Conservation (phyloP, 331 rosid species). For the Quercus phellos region DNA sequence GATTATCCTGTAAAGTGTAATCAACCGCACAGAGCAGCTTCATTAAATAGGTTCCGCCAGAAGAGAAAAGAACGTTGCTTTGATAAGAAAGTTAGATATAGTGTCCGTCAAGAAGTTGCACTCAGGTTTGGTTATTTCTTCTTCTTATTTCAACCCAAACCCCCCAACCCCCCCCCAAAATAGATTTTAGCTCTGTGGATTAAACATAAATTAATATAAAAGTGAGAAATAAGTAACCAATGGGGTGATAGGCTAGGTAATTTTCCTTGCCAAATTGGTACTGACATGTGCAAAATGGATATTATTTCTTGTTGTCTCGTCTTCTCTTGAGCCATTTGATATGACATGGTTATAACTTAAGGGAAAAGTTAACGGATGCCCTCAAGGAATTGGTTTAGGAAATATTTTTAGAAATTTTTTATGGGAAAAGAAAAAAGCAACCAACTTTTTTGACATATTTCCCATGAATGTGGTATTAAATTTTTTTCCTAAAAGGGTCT, state of each 20-base stretch:
- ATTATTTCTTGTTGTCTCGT: not conserved
- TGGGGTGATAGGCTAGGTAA: not conserved
- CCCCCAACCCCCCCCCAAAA: not conserved
- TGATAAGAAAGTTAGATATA: constrained; percentile 91
- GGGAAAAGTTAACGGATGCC: no score
- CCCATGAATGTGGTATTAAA: no score
- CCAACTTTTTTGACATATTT: no score
- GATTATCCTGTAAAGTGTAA: constrained; percentile 58
- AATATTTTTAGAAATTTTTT: no score
- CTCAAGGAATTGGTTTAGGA: no score
- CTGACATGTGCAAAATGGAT: not conserved
- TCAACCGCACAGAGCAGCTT: constrained; percentile 82
- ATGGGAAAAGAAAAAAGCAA: no score
- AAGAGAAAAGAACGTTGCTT: constrained; percentile 88
- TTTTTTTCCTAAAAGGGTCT: no score
- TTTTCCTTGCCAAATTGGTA: not conserved
- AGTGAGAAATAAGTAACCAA: not conserved
- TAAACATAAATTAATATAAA: not conserved
- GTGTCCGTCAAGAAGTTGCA: constrained; percentile 95
- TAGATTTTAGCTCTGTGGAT: not conserved
- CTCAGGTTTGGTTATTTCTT: constrained; percentile 61
- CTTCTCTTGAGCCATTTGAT: not conserved
- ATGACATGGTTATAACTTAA: not conserved
- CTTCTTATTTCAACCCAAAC: constrained; percentile 1
- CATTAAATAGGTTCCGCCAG: constrained; percentile 79